phyloP scores from a whole-genome alignment of 805 yeast genomes.

The Saccharomycodes ludwigii region DNA sequence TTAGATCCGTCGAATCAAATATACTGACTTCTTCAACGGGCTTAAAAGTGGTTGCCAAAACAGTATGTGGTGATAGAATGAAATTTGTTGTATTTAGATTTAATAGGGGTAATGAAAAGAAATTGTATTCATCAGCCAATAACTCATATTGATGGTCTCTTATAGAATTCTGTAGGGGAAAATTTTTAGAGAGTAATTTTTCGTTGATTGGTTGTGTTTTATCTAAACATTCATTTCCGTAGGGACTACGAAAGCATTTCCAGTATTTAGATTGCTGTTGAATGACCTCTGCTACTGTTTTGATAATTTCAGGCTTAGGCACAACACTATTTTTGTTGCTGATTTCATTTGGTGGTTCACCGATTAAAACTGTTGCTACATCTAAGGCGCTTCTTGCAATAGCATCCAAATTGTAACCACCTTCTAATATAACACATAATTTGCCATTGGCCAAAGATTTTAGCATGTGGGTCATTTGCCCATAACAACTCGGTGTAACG shows the following conservation, averaged over 20 bases:
- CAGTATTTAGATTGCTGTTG: conserved; percentile 76
- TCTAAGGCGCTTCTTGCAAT: conserved; percentile 85
- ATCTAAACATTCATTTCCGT: conserved; percentile 39
- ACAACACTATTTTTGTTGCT: conserved; percentile 30
- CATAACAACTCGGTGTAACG: conserved; percentile 91
- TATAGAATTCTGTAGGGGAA: conserved; percentile 57
- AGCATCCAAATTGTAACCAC: conserved; percentile 90
- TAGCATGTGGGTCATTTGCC: conserved; percentile 87
- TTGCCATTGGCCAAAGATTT: conserved; percentile 83
- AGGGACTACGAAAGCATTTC: conserved; percentile 56
- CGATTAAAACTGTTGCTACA: conserved; percentile 80
- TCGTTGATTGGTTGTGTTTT: conserved; percentile 8
- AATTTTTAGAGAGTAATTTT: conserved; percentile 25
- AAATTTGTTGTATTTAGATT: conserved; percentile 20
- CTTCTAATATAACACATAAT: conserved; percentile 82
- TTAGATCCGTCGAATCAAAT: conserved; percentile 46
- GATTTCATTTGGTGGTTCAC: conserved; percentile 87
- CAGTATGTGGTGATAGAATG: conserved; percentile 37
- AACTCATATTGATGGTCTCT: conserved; percentile 56
- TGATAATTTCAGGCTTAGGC: conserved; percentile 69
- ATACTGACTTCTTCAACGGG: too few species aligned
- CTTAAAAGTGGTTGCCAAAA: conserved; percentile 66
- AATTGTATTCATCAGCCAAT: conserved; percentile 40
- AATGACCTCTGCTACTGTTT: conserved; percentile 69
- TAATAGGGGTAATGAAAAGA: conserved; percentile 57